Percentiles rank a stretch among this genome's conserved stretches.
Conservation (phyloP, 192 early-diverging fungal genomes). For the Coemansia sp. region DNA sequence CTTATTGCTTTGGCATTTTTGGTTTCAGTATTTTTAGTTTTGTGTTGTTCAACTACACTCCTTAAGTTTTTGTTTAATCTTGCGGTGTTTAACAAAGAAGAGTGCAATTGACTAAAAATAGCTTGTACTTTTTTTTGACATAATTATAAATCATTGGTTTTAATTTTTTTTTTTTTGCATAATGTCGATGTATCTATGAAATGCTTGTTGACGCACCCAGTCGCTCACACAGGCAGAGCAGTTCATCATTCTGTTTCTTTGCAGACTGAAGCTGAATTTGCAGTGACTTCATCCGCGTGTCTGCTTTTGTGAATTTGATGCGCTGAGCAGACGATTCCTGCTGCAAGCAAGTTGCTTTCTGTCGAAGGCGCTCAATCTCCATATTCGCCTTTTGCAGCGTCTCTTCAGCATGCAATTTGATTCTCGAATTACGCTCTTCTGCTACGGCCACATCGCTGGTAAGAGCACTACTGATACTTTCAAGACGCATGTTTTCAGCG, state of each 20-base stretch:
- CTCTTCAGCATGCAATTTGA: constrained; percentile 43
- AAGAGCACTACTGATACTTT: constrained; percentile 18
- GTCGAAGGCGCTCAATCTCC: constrained; percentile 32
- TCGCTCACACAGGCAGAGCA: constrained; percentile 34
- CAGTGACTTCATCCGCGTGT: constrained; percentile 24
- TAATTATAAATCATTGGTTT: too few species aligned
- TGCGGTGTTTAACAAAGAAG: too few species aligned
- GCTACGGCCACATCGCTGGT: constrained; percentile 38
- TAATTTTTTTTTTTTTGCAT: too few species aligned
- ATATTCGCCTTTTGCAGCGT: constrained; percentile 41
- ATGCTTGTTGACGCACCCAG: constrained; percentile 14
- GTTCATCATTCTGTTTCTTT: constrained; percentile 34
- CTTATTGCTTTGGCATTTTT: too few species aligned
- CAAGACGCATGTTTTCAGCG: constrained; percentile 27
- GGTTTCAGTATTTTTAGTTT: too few species aligned
- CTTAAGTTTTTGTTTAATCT: too few species aligned
- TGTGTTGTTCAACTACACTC: too few species aligned
- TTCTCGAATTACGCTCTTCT: constrained; percentile 36
- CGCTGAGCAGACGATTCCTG: constrained; percentile 9
- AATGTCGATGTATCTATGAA: too few species aligned
- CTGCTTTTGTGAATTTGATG: constrained; percentile 13
- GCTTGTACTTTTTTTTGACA: too few species aligned
- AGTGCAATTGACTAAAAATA: too few species aligned
- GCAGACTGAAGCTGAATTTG: constrained; percentile 42
- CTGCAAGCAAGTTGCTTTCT: background rate